Base-by-base conservation (phyloP, 1,139 yeast genomes). In the Yamadazyma spencermartinsiae region DNA sequence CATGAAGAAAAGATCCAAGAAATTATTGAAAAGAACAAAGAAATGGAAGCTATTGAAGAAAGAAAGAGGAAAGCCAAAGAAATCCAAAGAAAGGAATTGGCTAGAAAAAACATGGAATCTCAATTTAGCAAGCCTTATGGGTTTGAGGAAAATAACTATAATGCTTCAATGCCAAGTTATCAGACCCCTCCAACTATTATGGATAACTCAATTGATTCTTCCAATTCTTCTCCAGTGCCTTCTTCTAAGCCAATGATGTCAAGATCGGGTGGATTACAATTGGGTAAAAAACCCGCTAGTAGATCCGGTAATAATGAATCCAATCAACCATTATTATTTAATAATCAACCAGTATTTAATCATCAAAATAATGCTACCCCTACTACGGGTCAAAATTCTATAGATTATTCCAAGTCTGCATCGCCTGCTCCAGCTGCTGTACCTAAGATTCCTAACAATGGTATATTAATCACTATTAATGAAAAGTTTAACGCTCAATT, bases 1-100 rank as follows among this genome's bases (percentile, higher is more conserved):
- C 98, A 92, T 58, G 98, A 94, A 65, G 99, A 94, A 66, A 90
- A 88, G 72, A 90, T 94, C 56, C 98, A 92, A 70, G 98, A 94
- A 61, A 90, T 92, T 58, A 92, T 94, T 55, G 98, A 92, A 64
- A 82, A 95, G 60, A 92, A 92, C 68, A 94, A 92, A 68, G 98
- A 92, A 67, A 73, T 88, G 58, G 98, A 92, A 65, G 98, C 98
- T 32, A 84, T 89, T 37, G 98, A 92, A 64, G 97, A 92, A 65
- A 84, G 98, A 64, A 92, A 90, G 69, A 86, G 95, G 64, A 83
- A 88, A 61, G 98, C 98, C 35, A 87, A 86, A 64, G 97, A 92
- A 63, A 85, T 94, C 48, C 96, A 90, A 57, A 80, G 95, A 62
- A 83, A 81, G 54, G 96, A 88, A 60, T 77, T 82, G 63, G 83